Base-by-base conservation (phyloP, 495 filamentous ascomycete species). In the Annulohypoxylon moriforme region DNA sequence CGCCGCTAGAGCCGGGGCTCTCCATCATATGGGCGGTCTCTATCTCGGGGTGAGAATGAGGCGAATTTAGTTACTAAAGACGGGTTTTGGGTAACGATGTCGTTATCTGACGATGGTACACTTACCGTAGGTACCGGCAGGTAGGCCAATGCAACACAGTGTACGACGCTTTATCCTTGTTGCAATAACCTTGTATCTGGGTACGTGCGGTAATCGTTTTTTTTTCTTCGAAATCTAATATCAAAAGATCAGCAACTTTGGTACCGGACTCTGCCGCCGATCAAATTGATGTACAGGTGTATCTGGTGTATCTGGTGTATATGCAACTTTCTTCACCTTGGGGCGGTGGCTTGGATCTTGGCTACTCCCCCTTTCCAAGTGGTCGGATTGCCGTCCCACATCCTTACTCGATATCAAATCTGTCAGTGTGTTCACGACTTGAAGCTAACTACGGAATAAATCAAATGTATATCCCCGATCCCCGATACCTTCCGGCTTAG, bases 21-120 rank as follows among this genome's bases (percentile, higher is more conserved):
- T 69, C 60, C 60, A 25, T 27, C 36, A 62, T 68, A 31, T 60
- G 55, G 46, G 20, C 18, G 16, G 2, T 60, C 16, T 31, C 64
- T 62, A 61, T 66, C 64, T 56, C 57, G n/a, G 60, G 55, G 47
- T 61, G 60, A 58, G 56, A 57, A 65, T 52, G 65, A 68, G 64
- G 60, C 56, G 50, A 64, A 36, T 18, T 18, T 47, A 7, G 22
- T 53, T 62, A 60, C 61, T 62, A 34, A 33, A 67, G 61, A 69
- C 66, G 42, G 57, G 49, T 62, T 73, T 69, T 67, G 42, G 57
- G 62, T 60, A 69, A 73, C 66, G 61, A 73, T 73, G 71, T 73
- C 71, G 71, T 73, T 73, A 73, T 73, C 66, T 73, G 61, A 69
- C 66, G 62, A 69, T 67, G 62, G 31, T 10, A 46, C 49, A 64